Conservation (phyloP, 2,329 filamentous ascomycete species). For the Hypoxylon rubiginosum region DNA sequence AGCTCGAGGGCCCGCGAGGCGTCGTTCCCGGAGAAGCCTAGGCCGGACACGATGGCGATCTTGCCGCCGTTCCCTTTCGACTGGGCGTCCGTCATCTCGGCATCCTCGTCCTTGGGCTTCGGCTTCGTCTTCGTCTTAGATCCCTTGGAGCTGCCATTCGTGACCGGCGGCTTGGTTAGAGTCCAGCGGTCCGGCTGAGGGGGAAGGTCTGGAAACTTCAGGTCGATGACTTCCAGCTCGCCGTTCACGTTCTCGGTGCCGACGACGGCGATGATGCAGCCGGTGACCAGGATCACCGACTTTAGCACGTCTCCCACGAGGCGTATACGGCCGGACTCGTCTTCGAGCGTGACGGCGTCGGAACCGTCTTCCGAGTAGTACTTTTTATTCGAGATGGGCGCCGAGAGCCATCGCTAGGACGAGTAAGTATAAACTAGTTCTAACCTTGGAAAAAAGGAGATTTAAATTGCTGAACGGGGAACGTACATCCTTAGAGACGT, state of each 20-base stretch:
- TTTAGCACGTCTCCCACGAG: conserved; percentile 79
- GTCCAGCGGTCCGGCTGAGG: conserved; percentile 86
- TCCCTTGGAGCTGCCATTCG: conserved; percentile 48
- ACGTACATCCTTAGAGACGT: conserved; percentile 89
- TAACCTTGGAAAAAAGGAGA: background rate
- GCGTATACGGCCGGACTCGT: conserved; percentile 90
- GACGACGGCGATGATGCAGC: conserved; percentile 93
- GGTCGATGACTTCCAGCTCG: conserved; percentile 91
- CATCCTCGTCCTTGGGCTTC: conserved; percentile 59
- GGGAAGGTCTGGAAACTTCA: conserved; percentile 88
- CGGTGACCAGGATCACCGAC: conserved; percentile 83
- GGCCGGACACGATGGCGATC: conserved; percentile 88
- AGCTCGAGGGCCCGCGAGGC: conserved; percentile 79
- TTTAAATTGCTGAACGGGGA: background rate
- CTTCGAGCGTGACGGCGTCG: conserved; percentile 88
- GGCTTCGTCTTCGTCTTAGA: conserved; percentile 39
- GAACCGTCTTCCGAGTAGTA: conserved; percentile 75
- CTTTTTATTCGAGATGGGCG: conserved; percentile 80
- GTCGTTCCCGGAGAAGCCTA: conserved; percentile 83
- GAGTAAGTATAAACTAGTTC: background rate
- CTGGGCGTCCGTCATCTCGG: conserved; percentile 69
- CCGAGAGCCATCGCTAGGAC: conserved; percentile 85
- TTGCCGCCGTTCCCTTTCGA: conserved; percentile 60
- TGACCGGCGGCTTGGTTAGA: conserved; percentile 63
- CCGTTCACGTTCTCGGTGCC: conserved; percentile 94